Percentiles rank a stretch among this genome's conserved stretches.
phyloP scores from a whole-genome alignment of 257 asterid species.

The Solanum bulbocastanum region DNA sequence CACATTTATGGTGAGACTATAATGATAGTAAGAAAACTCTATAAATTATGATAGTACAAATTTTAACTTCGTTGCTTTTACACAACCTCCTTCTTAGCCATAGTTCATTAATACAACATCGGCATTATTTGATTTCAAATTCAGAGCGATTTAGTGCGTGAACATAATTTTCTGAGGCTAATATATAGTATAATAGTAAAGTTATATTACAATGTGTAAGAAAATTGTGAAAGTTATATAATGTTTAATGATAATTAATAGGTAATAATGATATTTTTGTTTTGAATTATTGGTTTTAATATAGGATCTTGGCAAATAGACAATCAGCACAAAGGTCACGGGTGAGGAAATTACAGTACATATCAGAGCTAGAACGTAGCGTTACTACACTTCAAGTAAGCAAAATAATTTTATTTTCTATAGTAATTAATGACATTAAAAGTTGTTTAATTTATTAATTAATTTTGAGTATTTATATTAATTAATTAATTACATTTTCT shows the following conservation, averaged over 20 bases:
- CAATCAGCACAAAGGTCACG: constrained; percentile 95
- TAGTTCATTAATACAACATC: background rate
- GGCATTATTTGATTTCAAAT: background rate
- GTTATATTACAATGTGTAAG: too few species aligned
- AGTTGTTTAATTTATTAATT: background rate
- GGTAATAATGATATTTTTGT: background rate
- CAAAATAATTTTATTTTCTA: background rate
- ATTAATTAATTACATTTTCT: background rate
- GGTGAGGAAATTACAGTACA: constrained; percentile 85
- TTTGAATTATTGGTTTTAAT: too few species aligned
- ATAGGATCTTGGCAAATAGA: constrained; percentile 86
- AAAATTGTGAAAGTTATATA: too few species aligned
- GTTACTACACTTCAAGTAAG: constrained; percentile 77
- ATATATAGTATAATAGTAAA: too few species aligned
- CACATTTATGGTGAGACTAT: too few species aligned
- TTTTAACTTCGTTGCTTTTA: background rate
- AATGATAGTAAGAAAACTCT: background rate
- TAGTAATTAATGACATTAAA: background rate
- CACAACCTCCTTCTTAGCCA: background rate
- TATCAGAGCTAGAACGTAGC: constrained; percentile 86
- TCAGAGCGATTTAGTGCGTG: background rate
- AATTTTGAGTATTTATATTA: background rate
- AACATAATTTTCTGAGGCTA: fast-evolving
- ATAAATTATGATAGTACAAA: background rate
- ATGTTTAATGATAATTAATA: background rate